Conservation (phyloP, 108 stramenopile genomes). For the Nitzschia sp. region DNA sequence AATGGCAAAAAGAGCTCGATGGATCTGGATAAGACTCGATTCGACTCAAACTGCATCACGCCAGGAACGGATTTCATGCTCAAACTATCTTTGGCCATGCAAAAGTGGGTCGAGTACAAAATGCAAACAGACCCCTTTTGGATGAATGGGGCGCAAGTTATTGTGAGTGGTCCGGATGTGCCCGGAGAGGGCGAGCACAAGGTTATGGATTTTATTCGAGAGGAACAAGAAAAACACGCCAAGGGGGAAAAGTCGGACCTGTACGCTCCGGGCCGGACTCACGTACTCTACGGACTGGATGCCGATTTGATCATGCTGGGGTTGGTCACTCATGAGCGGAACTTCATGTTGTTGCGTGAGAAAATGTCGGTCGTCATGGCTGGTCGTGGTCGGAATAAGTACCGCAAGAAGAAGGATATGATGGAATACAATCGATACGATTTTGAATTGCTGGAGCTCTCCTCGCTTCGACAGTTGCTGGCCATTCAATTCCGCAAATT, state of each 20-base stretch:
- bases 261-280: conserved; percentile 67
- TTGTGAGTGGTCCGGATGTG: conserved; percentile 97
- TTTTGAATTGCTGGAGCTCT: conserved; percentile 92
- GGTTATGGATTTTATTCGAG: conserved; percentile 95
- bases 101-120: conserved; percentile 93
- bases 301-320: conserved; percentile 98
- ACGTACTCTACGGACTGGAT: conserved; percentile 97
- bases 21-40: conserved; percentile 47
- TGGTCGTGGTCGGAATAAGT: conserved; percentile 80
- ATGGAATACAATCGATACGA: conserved; percentile 89
- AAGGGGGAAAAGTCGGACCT: conserved; percentile 12
- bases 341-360: conserved; percentile 95
- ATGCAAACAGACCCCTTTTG: conserved; percentile 93
- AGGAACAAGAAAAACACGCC: conserved; percentile 52
- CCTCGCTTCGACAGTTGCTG: conserved; percentile 85
- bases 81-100: conserved; percentile 86
- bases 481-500: conserved; percentile 88
- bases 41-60: conserved; percentile 99
- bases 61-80: conserved; percentile 99
- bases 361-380: conserved; percentile 96
- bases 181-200: conserved; percentile 99
- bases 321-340: conserved; percentile 95
- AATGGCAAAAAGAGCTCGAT: conserved; percentile 37
- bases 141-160: conserved; percentile 85
- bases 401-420: conserved; percentile 94